Percentiles rank a stretch among this genome's conserved stretches.
Conservation (phyloP, 1,284 basidiomycete species). For the Ganoderma resinaceum region DNA sequence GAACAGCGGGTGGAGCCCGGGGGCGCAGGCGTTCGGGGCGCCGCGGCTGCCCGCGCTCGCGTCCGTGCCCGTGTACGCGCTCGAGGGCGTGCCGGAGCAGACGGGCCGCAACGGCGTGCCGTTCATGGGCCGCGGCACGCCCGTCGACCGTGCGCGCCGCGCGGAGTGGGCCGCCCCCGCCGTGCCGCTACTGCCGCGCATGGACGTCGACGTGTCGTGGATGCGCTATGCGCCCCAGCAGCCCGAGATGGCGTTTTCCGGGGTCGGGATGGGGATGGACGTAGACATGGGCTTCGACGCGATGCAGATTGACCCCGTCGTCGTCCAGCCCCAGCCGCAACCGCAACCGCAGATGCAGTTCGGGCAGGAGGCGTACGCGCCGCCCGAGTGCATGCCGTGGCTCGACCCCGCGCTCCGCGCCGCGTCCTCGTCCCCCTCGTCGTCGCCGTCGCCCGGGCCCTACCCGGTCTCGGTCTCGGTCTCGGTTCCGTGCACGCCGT, state of each 20-base stretch:
- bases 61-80: constrained; percentile 24
- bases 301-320: constrained; percentile 5
- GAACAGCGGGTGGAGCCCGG: background rate
- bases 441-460: constrained; percentile 13
- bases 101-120: constrained; percentile 22
- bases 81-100: constrained; percentile 22
- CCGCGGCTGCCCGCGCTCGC: constrained; percentile 24
- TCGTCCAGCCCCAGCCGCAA: background rate
- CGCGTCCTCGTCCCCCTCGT: constrained; percentile 14
- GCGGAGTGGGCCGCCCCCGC: constrained; percentile 29
- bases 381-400: constrained; percentile 23
- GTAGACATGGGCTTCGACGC: constrained; percentile 3
- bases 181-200: background rate
- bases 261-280: constrained; percentile 1
- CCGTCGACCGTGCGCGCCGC: constrained; percentile 30
- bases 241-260: constrained; percentile 14
- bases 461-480: background rate
- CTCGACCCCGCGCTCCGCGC: constrained; percentile 26
- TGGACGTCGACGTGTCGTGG: background rate
- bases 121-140: constrained; percentile 36
- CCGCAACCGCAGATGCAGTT: background rate
- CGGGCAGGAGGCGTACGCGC: constrained; percentile 10
- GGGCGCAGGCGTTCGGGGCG: background rate
- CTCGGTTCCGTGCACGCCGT: background rate
- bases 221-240: background rate